Base-by-base conservation (phyloP, 352 stramenopile species). In the Pythium myriotylum region DNA sequence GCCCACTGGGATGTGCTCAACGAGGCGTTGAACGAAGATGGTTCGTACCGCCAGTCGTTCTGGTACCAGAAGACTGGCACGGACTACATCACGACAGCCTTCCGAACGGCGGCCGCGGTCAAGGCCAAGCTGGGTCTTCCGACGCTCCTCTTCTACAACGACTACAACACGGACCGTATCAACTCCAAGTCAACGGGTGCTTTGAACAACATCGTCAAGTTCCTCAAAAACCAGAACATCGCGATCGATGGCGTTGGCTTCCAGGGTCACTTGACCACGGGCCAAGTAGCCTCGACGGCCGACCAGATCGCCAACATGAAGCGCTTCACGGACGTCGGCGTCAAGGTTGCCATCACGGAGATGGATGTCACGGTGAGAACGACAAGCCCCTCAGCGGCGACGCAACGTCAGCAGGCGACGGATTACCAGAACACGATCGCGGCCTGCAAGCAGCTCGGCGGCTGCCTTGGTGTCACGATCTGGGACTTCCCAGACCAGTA, bases 241-340 rank as follows among this genome's bases (percentile, higher is more conserved):
- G 33, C 8, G 33, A 40, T 40, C 33, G 14, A 40, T 14, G 33
- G 33, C 33, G 14, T 40, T 8, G 33, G 33, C 33, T 40, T 40
- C 33, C 33, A 40, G 33, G 33, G 8, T 8, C 33, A 40, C 33
- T 40, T 40, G 33, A 40, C 33, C 8, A 14, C 33, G 8, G 33
- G 33, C 8, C 33, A 40, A 14, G 33, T 40, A 14, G 33, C 33
- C 8, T 40, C 33, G 8, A 40, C 8, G 33, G 33, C 33, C 33
- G 33, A 40, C 33, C 33, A 40, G 33, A 40, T 40, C 33, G 33
- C 33, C 33, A 40, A 40, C 33, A 40, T 40, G 33, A 40, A 40
- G 33, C 33, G 33, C 33, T 40, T 40, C 14, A 40, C 33, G 33
- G 33, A 40, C 14, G 8, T 40, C 33, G 33, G 33, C 8, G 8